Evolutionary conservation across 192 early-diverging fungal species (phyloP).

Genomic region (Dissophora ornata): DNA sequence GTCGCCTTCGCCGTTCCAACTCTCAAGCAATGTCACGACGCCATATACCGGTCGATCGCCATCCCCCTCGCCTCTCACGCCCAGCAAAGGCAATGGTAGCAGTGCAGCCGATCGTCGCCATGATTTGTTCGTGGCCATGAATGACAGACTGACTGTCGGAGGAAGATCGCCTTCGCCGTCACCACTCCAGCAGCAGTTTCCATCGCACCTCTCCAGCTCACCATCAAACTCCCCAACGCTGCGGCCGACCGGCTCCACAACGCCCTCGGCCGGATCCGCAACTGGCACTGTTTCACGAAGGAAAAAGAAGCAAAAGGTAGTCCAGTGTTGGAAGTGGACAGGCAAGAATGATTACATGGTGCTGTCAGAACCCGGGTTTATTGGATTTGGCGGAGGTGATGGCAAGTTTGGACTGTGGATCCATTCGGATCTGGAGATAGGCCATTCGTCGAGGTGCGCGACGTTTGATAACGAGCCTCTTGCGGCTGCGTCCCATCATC

Average conservation of each 20-base stretch:
- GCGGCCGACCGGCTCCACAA: slow-evolving; percentile 1
- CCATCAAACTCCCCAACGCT: slow-evolving; percentile 13
- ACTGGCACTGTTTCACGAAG: slow-evolving; percentile 4
- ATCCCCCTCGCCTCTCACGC: slow-evolving; percentile 8
- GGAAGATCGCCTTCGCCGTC: slow-evolving; percentile 20
- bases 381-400: slow-evolving; percentile 83
- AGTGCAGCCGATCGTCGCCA: slow-evolving; percentile 15
- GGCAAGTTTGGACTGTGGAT: slow-evolving; percentile 84
- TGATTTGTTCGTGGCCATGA: slow-evolving; percentile 36
- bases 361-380: slow-evolving; percentile 75
- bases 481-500: slow-evolving; percentile 44
- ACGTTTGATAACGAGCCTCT: slow-evolving; percentile 83
- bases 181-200: no score
- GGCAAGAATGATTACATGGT: slow-evolving; percentile 87
- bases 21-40: slow-evolving; percentile 21
- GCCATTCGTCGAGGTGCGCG: slow-evolving; percentile 73
- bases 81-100: slow-evolving; percentile 5
- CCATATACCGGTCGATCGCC: slow-evolving; percentile 20
- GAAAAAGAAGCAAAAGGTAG: slow-evolving; percentile 43
- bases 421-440: slow-evolving; percentile 74
- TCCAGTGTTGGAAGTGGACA: slow-evolving; percentile 73
- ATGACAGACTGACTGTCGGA: slow-evolving; percentile 11
- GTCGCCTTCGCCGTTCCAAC: slow-evolving; percentile 43
- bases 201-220: slow-evolving; percentile 1
- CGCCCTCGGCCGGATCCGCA: background rate